Conservation (phyloP, 805 yeast species). For the Phaffomyces thermotolerans region DNA sequence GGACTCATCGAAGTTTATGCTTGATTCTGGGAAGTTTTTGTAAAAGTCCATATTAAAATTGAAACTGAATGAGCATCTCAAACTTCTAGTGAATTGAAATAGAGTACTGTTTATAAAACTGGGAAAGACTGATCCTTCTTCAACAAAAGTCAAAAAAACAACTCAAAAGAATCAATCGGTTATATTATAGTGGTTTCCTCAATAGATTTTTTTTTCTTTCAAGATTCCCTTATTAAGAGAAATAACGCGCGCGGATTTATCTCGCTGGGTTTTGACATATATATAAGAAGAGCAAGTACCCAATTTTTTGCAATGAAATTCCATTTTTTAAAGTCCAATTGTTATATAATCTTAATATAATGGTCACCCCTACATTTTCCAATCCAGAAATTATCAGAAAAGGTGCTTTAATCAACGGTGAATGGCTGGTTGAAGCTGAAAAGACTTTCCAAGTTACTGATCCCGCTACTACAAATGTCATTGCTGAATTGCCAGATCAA, state of each 20-base stretch:
- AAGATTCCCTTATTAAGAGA: no score
- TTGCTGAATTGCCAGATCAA: constrained; percentile 57
- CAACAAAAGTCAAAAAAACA: no score
- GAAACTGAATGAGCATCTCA: no score
- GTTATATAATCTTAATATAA: not conserved
- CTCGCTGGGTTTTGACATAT: not conserved
- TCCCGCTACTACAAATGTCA: constrained; percentile 61
- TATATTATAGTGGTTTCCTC: no score
- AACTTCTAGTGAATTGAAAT: no score
- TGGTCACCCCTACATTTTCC: constrained; percentile 27
- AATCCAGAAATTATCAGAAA: constrained; percentile 48
- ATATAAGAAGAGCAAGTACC: not conserved
- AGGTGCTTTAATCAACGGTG: constrained; percentile 65
- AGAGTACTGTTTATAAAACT: no score
- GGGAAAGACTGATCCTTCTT: no score
- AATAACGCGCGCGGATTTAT: not conserved
- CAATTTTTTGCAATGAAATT: not conserved
- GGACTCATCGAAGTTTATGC: constrained; percentile 26
- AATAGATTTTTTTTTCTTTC: not conserved
- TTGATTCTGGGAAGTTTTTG: constrained; percentile 32
- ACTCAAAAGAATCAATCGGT: no score
- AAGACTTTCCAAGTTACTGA: constrained; percentile 56
- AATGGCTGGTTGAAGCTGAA: constrained; percentile 49
- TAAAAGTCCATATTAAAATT: constrained; percentile 30
- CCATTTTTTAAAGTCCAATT: not conserved